phyloP scores from a whole-genome alignment of 176 grass and related monocot genomes.

The Carex myosuroides region DNA sequence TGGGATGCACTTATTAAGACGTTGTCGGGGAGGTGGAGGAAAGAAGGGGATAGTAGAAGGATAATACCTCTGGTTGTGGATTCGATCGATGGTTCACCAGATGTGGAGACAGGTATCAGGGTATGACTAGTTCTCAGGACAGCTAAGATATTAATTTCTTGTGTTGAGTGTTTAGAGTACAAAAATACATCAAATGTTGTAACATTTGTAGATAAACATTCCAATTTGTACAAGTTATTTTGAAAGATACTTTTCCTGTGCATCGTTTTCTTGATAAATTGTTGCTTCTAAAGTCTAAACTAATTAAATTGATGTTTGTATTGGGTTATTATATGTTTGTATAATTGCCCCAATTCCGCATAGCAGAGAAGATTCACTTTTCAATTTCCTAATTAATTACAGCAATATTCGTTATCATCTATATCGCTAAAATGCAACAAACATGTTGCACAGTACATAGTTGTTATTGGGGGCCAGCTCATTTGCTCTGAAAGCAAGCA shows the following conservation, averaged over 20 bases:
- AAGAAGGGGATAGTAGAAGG: slow-evolving; percentile 18
- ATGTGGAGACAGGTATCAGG: slow-evolving; percentile 4
- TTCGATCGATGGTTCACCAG: background rate
- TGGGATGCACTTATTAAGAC: slow-evolving; percentile 14
- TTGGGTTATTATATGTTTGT: no score
- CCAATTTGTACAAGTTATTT: background rate
- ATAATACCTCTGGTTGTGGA: background rate
- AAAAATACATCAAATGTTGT: background rate
- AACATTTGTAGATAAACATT: background rate
- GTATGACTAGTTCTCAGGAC: background rate
- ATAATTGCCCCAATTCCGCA: no score
- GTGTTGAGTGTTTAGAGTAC: background rate
- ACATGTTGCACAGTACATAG: background rate
- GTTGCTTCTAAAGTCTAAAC: background rate
- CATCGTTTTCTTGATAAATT: background rate
- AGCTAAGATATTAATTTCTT: background rate
- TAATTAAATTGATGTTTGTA: background rate
- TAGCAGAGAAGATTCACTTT: no score
- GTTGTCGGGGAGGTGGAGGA: slow-evolving; percentile 6
- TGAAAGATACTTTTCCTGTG: background rate
- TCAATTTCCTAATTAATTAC: no score
- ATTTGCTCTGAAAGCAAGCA: background rate
- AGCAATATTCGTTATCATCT: no score
- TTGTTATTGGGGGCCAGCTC: background rate
- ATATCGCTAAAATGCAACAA: background rate